A percentile compares a stretch with the other conserved stretches of the same genome.
Conservation (phyloP, 1,284 basidiomycete genomes). For the Trichosporon sp. region DNA sequence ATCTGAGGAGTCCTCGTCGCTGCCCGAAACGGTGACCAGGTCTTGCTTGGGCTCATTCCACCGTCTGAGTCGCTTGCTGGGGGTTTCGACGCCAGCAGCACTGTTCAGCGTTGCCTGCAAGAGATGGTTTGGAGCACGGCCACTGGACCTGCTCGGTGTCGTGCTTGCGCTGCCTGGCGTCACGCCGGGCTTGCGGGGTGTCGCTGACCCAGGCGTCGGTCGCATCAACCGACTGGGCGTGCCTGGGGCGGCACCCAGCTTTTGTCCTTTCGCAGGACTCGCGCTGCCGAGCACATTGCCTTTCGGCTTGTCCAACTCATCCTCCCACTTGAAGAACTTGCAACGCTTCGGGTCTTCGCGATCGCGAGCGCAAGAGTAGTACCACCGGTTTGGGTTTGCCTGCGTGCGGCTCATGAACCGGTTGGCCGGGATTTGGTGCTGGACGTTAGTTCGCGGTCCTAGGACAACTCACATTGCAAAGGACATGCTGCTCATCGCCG, state of each 20-base stretch:
- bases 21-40: background rate
- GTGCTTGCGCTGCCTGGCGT: background rate
- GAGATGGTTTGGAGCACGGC: background rate
- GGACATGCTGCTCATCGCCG: slow-evolving; percentile 12
- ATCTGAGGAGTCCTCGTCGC: slow-evolving; percentile 25
- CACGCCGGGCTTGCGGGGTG: background rate
- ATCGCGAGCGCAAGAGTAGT: slow-evolving; percentile 47
- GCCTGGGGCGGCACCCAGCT: slow-evolving; percentile 9
- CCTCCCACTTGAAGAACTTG: slow-evolving; percentile 55
- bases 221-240: slow-evolving; percentile 23
- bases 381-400: slow-evolving; percentile 50
- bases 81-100: background rate
- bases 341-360: slow-evolving; percentile 44
- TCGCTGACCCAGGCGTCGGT: slow-evolving; percentile 4
- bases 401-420: slow-evolving; percentile 36
- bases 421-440: slow-evolving; percentile 23
- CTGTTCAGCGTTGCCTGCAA: background rate
- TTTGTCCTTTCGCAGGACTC: slow-evolving; percentile 4
- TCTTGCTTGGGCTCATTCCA: slow-evolving; percentile 8
- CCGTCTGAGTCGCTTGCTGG: slow-evolving; percentile 6
- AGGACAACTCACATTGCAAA: slow-evolving; percentile 21
- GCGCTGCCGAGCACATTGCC: background rate
- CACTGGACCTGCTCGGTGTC: background rate
- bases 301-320: slow-evolving; percentile 33
- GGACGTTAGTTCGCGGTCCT: background rate